Conservation (phyloP, 2,329 filamentous ascomycete genomes). For the Pseudocercospora vitis region DNA sequence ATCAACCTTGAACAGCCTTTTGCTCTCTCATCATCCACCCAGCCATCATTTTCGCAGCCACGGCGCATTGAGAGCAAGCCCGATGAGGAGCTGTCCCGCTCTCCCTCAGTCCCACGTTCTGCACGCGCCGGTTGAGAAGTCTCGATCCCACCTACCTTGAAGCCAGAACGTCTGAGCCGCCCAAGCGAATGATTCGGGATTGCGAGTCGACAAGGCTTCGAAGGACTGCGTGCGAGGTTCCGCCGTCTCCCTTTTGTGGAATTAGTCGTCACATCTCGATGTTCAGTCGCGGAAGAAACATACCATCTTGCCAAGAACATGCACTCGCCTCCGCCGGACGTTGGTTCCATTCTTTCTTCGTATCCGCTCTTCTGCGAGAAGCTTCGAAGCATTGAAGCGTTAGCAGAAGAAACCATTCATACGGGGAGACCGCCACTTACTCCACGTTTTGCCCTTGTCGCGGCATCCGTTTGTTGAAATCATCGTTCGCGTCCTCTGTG, state of each 20-base stretch:
- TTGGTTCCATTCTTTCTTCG: too few relatives aligned
- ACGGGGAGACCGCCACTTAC: too few relatives aligned
- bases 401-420: too few relatives aligned
- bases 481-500: not conserved
- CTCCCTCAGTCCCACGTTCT: not conserved
- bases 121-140: slow-evolving; percentile 6
- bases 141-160: slow-evolving; percentile 1
- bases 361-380: too few relatives aligned
- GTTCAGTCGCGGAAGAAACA: not conserved
- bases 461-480: not conserved
- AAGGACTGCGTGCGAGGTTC: not conserved
- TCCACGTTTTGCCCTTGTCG: slow-evolving; percentile 1
- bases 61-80: not conserved
- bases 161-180: not conserved
- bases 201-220: not conserved
- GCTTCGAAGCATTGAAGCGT: too few relatives aligned
- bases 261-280: not conserved
- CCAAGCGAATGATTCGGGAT: slow-evolving; percentile 8
- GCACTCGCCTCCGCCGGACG: not conserved
- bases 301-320: slow-evolving; percentile 6
- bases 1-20: not conserved
- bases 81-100: not conserved
- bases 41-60: not conserved
- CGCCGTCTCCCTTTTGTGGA: not conserved
- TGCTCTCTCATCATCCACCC: not conserved